Evolutionary conservation across 2,329 filamentous ascomycete genomes (phyloP), one percentile per base, ranked within the genome.

Genomic region (Trichoderma gracile): DNA sequence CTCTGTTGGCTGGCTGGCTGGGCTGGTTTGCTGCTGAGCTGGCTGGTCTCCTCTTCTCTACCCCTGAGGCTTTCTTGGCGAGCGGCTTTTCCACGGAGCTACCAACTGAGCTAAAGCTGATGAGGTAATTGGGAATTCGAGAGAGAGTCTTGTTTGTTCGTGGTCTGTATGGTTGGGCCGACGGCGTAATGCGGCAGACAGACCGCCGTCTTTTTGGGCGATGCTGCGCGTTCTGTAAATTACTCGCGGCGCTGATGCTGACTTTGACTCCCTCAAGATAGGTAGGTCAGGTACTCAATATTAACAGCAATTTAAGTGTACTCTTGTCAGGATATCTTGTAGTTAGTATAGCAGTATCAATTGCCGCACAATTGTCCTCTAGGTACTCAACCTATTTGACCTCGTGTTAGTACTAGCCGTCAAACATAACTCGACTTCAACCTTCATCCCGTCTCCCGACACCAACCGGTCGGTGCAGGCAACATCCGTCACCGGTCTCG

Each of bases 31-130:
- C 33, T 38, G 33, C 33, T 38, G 33, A 14, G 33, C 33, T 38
- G 33, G 33, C 33, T 38, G 33, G 33, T 38, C 33, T 38, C 33
- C 33, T 14, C 14, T 38, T 4, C 3, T 38, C 3, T 38, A 38
- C 43, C 42, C 56, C 56, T 49, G 56, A 21, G 9, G 21, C 23
- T 49, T 19, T 38, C 49, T 62, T 62, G 59, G 59, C 59, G 33
- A 62, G 38, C 59, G 59, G 59, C 59, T 54, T 62, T 62, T 62
- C 59, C 59, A 62, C 42, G 59, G 59, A 27, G 47, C 59, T 33
- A 33, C 49, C 59, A 54, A 54, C 40, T 53, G 47, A 62, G 59
- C 59, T 53, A 62, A 62, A 10, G 47, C 57, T 61, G 59, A 62
- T 62, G 59, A 62, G 49, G 49, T 62, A 62, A 46, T 54, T 27